These are phyloP conservation scores for Cladosporium sp. DNA, from an alignment of 2,329 filamentous ascomycete genomes.

Conservation along the genomic window DNA sequence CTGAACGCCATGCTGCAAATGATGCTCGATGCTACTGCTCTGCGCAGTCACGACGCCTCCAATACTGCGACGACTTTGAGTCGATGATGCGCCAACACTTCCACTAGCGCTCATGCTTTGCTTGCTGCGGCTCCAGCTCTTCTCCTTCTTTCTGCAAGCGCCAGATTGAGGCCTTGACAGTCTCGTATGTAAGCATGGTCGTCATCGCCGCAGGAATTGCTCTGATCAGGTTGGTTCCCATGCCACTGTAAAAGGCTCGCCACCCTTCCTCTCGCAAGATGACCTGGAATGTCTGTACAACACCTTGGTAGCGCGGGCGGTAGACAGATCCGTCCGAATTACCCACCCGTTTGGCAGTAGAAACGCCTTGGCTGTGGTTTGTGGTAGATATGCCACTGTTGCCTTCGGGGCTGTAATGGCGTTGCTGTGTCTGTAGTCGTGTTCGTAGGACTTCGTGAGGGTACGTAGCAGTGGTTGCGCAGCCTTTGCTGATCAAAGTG, in stretches of 20 bases:
- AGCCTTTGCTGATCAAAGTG: slow-evolving; percentile 90
- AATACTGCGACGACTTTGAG: neutral
- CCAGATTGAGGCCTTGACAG: slow-evolving; percentile 59
- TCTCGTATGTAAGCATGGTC: slow-evolving; percentile 97
- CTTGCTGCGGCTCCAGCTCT: slow-evolving; percentile 28
- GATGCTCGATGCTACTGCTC: slow-evolving; percentile 1
- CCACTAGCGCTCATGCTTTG: neutral
- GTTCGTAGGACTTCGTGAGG: slow-evolving; percentile 96
- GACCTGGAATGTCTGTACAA: slow-evolving; percentile 77
- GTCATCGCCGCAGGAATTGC: slow-evolving; percentile 94
- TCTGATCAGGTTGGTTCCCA: slow-evolving; percentile 96
- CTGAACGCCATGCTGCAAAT: slow-evolving; percentile 20
- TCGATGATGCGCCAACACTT: neutral
- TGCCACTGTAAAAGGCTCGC: slow-evolving; percentile 94
- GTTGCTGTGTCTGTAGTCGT: slow-evolving; percentile 87
- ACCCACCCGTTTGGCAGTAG: slow-evolving; percentile 39
- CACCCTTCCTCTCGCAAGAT: slow-evolving; percentile 92
- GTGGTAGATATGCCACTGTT: slow-evolving; percentile 54
- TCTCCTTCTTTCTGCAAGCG: slow-evolving; percentile 57
- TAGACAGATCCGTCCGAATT: slow-evolving; percentile 58
- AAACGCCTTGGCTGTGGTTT: slow-evolving; percentile 37
- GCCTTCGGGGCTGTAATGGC: slow-evolving; percentile 55
- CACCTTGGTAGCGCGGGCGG: slow-evolving; percentile 68
- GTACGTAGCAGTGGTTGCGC: slow-evolving; percentile 93
- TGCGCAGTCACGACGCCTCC: neutral